Base-by-base conservation (phyloP, 352 stramenopile genomes). In the Globisporangium emineosum region DNA sequence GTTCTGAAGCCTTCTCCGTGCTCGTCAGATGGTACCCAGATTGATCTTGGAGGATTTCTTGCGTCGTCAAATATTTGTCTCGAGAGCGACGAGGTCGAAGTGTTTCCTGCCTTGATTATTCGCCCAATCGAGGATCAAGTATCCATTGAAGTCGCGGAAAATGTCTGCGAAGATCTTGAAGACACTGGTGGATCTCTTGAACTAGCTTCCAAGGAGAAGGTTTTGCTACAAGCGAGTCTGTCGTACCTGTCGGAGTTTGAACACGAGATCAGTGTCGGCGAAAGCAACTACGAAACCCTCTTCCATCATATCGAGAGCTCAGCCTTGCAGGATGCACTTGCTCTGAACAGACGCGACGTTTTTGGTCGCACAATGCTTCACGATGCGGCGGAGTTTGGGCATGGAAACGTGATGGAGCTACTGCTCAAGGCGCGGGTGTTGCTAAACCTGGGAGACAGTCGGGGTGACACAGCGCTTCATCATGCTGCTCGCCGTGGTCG, bases 251-350 rank as follows among this genome's bases (percentile, higher is more conserved):
- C 76, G 8, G 73, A 85, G 60, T 88, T 83, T 53, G 80, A 89
- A 57, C 88, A 83, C 57, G 64, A 75, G 15, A 73, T 89, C 51
- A 83, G 75, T 30, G n/a, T 60, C 0, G 67, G n/a, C 0, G 80
- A 89, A 68, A 88, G 78, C 61, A 88, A 83, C 52, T 88, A 77
- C 45, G 80, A 89, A 57, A 57, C 56, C 4, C 68, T 88, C n/a
- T 83, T 81, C 42, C 72, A 85, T 23, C 78, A 86, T 51, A 61
- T 86, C 27, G 55, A 65, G 8, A 72, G 73, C 43, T 67, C 64
- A 5, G 56, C 19, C 1, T 69, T 79, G 23, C 70, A 68, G 3
- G 77, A 89, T 69, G 69, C 79, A 21, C 65, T 85, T 59, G 71
- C 59, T 32, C 61, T 89, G 15, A 86, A 86, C 30, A 72, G 81